phyloP scores from a whole-genome alignment of 2,329 filamentous ascomycete genomes.

The Colletotrichum melonis region DNA sequence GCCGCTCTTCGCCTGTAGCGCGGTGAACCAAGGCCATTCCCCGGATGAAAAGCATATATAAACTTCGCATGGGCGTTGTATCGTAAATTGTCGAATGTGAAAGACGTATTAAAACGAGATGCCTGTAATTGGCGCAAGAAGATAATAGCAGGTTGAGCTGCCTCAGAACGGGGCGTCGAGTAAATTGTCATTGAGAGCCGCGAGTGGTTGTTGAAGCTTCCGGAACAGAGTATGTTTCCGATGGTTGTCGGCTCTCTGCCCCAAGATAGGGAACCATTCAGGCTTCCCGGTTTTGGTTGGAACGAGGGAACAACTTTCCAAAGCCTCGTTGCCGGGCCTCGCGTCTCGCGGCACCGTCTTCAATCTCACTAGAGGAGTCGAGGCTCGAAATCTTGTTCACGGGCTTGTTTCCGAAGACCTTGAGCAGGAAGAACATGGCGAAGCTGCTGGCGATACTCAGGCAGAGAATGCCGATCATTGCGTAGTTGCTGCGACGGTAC shows the following conservation, averaged over 20 bases:
- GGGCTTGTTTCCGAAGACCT: constrained; percentile 64
- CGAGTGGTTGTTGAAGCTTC: constrained; percentile 45
- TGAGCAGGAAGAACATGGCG: constrained; percentile 75
- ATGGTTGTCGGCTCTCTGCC: constrained; percentile 36
- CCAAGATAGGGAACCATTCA: constrained; percentile 18
- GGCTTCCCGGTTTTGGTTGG: constrained; percentile 39
- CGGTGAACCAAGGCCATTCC: constrained; percentile 32
- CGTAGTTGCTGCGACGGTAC: constrained; percentile 85
- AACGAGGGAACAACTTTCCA: constrained; percentile 52
- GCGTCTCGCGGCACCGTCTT: constrained; percentile 71
- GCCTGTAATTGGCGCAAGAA: constrained; percentile 33
- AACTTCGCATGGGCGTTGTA: constrained; percentile 40
- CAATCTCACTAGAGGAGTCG: constrained; percentile 57
- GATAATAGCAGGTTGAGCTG: constrained; percentile 52
- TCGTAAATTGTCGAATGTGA: constrained; percentile 4
- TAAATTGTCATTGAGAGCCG: not conserved
- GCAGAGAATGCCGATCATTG: constrained; percentile 88
- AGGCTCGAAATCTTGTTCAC: constrained; percentile 56
- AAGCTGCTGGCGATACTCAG: constrained; percentile 80
- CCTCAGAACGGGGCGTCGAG: constrained; percentile 18
- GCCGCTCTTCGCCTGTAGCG: constrained; percentile 24
- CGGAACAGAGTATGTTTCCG: constrained; percentile 38
- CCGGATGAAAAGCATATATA: constrained; percentile 44
- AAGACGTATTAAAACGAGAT: constrained; percentile 28
- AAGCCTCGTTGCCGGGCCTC: constrained; percentile 71